These are phyloP conservation scores for Pyrrhoderma noxium DNA, from an alignment of 1,284 basidiomycete species.

Conservation along the genomic window DNA sequence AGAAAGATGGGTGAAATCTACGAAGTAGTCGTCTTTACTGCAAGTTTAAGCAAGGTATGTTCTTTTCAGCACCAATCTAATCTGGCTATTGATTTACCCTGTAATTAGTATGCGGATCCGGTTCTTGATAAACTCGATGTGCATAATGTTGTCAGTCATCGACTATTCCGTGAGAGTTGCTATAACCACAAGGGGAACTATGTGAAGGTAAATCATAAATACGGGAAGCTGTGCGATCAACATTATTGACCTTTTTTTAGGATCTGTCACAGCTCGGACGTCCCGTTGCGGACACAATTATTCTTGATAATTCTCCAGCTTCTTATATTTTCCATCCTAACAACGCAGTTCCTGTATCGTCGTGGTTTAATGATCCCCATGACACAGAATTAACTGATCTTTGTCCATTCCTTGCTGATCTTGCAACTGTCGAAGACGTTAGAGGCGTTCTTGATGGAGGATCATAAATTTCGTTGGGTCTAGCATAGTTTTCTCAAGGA, in stretches of 20 bases:
- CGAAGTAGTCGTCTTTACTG: conserved; percentile 98
- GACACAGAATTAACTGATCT: conserved; percentile 96
- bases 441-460: conserved; percentile 86
- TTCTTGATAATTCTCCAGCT: conserved; percentile 97
- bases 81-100: conserved; percentile 15
- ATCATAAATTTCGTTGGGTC: conserved; percentile 34
- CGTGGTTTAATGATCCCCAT: conserved; percentile 98
- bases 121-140: conserved; percentile 96
- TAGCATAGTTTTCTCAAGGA: background rate
- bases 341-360: conserved; percentile 97
- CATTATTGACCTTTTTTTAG: conserved; percentile 34
- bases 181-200: conserved; percentile 99
- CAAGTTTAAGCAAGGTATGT: conserved; percentile 88
- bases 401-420: conserved; percentile 87
- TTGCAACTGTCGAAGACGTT: conserved; percentile 82
- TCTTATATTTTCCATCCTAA: conserved; percentile 99
- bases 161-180: conserved; percentile 96
- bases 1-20: conserved; percentile 97
- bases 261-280: conserved; percentile 96
- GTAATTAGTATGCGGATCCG: conserved; percentile 86
- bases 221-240: background rate
- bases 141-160: conserved; percentile 88
- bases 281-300: conserved; percentile 89
- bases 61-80: conserved; percentile 11
- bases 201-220: conserved; percentile 68